Evolutionary conservation across 257 asterid species (phyloP).

Genomic region (Solanum sitiens): DNA sequence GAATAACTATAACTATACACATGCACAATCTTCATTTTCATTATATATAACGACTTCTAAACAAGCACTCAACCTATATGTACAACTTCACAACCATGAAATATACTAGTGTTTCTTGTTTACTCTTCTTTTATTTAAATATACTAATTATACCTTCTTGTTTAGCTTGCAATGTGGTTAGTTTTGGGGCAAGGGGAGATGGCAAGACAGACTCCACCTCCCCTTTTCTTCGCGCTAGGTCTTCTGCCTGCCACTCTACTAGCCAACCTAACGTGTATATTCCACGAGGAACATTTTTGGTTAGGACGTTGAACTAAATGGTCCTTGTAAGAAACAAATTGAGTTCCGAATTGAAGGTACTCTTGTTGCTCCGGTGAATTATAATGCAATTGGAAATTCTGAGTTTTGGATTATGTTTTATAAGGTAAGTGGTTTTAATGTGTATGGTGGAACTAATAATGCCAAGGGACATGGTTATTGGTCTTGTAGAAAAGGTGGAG

Average conservation of each 20-base stretch:
- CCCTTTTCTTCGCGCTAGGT: constrained; percentile 43
- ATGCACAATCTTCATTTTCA: not conserved
- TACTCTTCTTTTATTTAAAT: not conserved
- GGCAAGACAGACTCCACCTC: constrained; percentile 57
- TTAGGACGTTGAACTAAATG: constrained; percentile 25
- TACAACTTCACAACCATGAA: not conserved
- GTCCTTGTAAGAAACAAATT: constrained; percentile 54
- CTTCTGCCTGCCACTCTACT: constrained; percentile 50
- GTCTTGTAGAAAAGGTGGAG: constrained; percentile 31
- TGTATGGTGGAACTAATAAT: constrained; percentile 54
- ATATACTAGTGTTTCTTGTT: not conserved
- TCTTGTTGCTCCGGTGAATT: constrained; percentile 48
- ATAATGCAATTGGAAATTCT: constrained; percentile 31
- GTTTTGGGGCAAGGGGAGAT: constrained; percentile 45
- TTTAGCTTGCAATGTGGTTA: not conserved
- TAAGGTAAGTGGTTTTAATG: constrained; percentile 38
- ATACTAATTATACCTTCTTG: constrained; percentile 7
- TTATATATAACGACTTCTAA: not conserved
- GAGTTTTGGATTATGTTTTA: constrained; percentile 54
- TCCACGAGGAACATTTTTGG: constrained; percentile 44
- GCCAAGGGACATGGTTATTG: constrained; percentile 52
- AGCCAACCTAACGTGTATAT: constrained; percentile 41
- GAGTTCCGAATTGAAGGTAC: constrained; percentile 43
- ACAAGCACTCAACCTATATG: not conserved
- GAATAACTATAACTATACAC: not conserved